Conservation (phyloP, 106 monocot species). For the Allium sativum region DNA sequence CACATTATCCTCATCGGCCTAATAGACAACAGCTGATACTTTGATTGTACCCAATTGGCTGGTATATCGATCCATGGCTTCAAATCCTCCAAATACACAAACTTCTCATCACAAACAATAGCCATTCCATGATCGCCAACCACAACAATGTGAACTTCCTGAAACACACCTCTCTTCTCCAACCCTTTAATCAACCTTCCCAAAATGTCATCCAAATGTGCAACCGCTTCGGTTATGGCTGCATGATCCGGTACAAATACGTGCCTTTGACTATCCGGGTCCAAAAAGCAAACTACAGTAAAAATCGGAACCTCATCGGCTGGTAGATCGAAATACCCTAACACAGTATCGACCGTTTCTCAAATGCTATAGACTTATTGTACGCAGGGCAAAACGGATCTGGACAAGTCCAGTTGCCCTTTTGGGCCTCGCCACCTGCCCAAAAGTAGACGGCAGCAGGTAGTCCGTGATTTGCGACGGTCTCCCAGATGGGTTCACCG, state of each 20-base stretch:
- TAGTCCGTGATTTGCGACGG: conserved; percentile 23
- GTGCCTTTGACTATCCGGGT: too few species aligned
- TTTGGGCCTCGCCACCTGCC: conserved; percentile 52
- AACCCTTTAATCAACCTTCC: conserved; percentile 48
- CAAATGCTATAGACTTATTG: conserved; percentile 34
- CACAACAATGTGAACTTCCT: conserved; percentile 43
- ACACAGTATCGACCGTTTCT: conserved; percentile 30
- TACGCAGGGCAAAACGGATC: conserved; percentile 29
- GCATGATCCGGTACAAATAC: conserved; percentile 46
- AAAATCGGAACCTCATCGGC: too few species aligned
- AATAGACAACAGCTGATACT: conserved; percentile 27
- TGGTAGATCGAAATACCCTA: conserved; percentile 51
- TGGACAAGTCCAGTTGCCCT: conserved; percentile 50
- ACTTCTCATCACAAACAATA: conserved; percentile 33
- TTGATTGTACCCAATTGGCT: conserved; percentile 20
- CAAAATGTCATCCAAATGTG: conserved; percentile 30
- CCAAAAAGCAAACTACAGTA: too few species aligned
- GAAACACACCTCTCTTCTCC: conserved; percentile 39
- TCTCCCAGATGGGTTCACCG: conserved; percentile 65
- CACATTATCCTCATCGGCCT: conserved; percentile 9
- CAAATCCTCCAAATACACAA: conserved; percentile 44
- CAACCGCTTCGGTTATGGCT: too few species aligned
- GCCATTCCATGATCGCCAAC: conserved; percentile 70
- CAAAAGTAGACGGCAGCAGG: conserved; percentile 45
- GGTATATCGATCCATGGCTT: conserved; percentile 32